Conservation (phyloP, 768 basidiomycete species). For the Russula virescens region DNA sequence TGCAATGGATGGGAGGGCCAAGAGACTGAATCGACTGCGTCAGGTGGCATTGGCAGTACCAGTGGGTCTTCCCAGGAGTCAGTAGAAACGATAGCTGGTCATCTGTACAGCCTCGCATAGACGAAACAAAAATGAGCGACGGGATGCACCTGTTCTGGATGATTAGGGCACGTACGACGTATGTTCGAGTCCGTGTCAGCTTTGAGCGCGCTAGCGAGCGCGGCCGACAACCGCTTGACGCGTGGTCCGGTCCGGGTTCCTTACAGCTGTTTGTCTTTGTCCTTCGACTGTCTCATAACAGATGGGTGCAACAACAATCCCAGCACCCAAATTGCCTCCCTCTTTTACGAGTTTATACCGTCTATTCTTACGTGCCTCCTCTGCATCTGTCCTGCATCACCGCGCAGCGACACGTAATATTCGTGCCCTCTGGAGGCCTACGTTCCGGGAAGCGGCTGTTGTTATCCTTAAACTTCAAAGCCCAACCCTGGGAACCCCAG, state of each 20-base stretch:
- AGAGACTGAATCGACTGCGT: background rate
- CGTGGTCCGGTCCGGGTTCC: background rate
- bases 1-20: background rate
- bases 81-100: background rate
- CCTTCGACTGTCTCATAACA: no score
- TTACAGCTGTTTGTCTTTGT: background rate
- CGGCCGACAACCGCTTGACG: no score
- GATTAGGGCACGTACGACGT: no score
- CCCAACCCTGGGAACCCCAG: background rate
- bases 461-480: conserved; percentile 13
- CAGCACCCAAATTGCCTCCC: conserved; percentile 7
- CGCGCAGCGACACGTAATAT: conserved; percentile 10
- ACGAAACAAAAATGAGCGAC: background rate
- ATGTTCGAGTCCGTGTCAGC: no score
- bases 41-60: background rate
- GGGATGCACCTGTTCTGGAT: background rate
- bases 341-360: conserved; percentile 21
- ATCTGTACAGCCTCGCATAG: background rate
- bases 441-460: conserved; percentile 19
- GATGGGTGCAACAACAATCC: background rate
- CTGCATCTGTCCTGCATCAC: conserved; percentile 22
- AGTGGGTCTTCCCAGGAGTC: background rate
- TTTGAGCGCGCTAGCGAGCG: no score
- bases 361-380: conserved; percentile 19
- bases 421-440: conserved; percentile 17